These are phyloP conservation scores for Coprinopsis cinerea DNA, from an alignment of 768 basidiomycete genomes.

Conservation along the genomic window DNA sequence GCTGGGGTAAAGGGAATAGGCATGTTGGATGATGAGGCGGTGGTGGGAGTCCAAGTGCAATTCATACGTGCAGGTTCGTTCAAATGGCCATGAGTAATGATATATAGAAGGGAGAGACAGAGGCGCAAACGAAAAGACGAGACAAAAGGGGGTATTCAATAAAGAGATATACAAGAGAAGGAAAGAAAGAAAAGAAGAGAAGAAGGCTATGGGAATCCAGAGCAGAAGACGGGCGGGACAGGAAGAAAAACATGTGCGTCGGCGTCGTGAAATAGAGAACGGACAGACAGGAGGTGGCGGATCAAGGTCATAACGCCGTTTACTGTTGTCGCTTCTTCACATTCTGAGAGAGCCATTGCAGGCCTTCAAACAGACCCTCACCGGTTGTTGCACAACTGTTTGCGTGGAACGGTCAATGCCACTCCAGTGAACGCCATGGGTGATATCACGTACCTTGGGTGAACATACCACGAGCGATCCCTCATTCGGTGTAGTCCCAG, in stretches of 20 bases:
- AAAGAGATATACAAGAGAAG: slow-evolving; percentile 16
- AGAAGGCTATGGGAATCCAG: slow-evolving; percentile 7
- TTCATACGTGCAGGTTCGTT: slow-evolving; percentile 35
- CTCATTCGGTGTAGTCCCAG: slow-evolving; percentile 93
- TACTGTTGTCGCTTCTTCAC: slow-evolving; percentile 88
- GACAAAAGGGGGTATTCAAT: slow-evolving; percentile 33
- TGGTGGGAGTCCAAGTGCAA: too few species aligned
- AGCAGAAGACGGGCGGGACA: neutral
- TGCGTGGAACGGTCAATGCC: too few species aligned
- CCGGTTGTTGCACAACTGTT: slow-evolving; percentile 93
- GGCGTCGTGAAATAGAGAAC: too few species aligned
- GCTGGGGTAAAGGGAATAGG: slow-evolving; percentile 19
- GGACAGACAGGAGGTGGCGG: neutral
- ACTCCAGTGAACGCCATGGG: neutral
- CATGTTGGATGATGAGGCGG: slow-evolving; percentile 25
- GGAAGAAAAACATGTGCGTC: too few species aligned
- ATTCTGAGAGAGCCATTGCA: slow-evolving; percentile 96
- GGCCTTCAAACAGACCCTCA: slow-evolving; percentile 94
- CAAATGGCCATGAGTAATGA: slow-evolving; percentile 32
- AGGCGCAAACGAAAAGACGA: too few species aligned
- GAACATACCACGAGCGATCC: slow-evolving; percentile 98
- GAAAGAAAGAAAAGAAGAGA: slow-evolving; percentile 18
- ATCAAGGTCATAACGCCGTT: slow-evolving; percentile 17
- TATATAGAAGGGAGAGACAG: slow-evolving; percentile 18
- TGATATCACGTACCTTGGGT: slow-evolving; percentile 71